phyloP scores from a whole-genome alignment of 1,284 basidiomycete species.

The Rhodotorula sp. region DNA sequence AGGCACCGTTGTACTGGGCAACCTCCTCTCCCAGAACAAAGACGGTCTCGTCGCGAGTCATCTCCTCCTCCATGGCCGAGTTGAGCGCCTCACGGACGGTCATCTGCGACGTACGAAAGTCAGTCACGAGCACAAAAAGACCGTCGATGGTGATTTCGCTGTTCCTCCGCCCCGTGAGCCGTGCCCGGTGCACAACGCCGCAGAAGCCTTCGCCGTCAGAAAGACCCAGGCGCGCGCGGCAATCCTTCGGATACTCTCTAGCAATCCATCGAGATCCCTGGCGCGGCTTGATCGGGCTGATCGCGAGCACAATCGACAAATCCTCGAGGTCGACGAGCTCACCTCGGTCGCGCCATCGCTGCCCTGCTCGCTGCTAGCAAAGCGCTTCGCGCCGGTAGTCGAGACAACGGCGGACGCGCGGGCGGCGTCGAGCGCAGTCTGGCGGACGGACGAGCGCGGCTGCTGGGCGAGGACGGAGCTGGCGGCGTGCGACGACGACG shows the following conservation, averaged over 20 bases:
- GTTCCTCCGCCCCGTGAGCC: background rate
- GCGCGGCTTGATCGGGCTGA: background rate
- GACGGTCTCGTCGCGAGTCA: slow-evolving; percentile 92
- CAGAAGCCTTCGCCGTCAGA: background rate
- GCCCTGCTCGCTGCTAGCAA: slow-evolving; percentile 26
- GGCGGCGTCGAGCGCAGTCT: slow-evolving; percentile 18
- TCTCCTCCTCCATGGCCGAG: slow-evolving; percentile 99
- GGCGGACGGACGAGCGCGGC: slow-evolving; percentile 15
- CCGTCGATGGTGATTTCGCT: too few relatives aligned
- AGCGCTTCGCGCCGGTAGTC: slow-evolving; percentile 12
- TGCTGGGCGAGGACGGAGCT: slow-evolving; percentile 13
- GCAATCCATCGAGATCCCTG: background rate
- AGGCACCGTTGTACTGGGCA: slow-evolving; percentile 97
- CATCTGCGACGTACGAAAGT: slow-evolving; percentile 62
- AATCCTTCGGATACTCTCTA: too few relatives aligned
- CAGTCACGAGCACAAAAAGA: background rate
- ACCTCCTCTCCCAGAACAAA: slow-evolving; percentile 98
- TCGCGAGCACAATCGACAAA: background rate
- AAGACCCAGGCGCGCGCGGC: background rate
- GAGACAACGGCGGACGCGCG: slow-evolving; percentile 6
- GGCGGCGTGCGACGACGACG: slow-evolving; percentile 14
- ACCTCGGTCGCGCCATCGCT: slow-evolving; percentile 37
- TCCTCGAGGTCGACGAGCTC: slow-evolving; percentile 1
- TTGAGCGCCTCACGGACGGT: slow-evolving; percentile 98
- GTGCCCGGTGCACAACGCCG: too few relatives aligned